These are phyloP conservation scores for Umbellularia californica DNA, from an alignment of 164 flowering plant genomes.

Conservation along the genomic window DNA sequence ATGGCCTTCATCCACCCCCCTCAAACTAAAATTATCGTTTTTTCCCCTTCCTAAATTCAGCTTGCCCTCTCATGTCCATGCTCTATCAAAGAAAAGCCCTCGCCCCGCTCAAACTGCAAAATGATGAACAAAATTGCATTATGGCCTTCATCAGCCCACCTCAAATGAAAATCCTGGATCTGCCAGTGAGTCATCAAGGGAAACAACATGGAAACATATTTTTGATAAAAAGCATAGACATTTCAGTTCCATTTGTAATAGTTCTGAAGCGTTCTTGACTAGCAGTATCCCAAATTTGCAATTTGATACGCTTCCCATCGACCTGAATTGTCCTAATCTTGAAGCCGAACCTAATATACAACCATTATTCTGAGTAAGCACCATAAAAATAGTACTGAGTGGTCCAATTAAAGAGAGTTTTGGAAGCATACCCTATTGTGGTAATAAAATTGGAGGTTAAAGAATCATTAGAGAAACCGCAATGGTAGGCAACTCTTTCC, in stretches of 20 bases:
- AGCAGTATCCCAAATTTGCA: constrained; percentile 67
- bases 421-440: constrained; percentile 44
- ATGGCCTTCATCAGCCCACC: too few relatives aligned
- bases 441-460: constrained; percentile 57
- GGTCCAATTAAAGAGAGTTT: not conserved
- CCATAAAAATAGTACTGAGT: constrained; percentile 2
- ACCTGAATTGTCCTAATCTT: constrained; percentile 57
- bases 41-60: too few relatives aligned
- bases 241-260: constrained; percentile 39
- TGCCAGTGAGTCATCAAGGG: too few relatives aligned
- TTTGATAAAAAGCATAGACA: constrained; percentile 16
- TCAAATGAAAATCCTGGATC: too few relatives aligned
- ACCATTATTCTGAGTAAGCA: constrained; percentile 9
- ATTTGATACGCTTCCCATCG: constrained; percentile 57
- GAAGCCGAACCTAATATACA: constrained; percentile 40
- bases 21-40: too few relatives aligned
- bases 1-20: too few relatives aligned
- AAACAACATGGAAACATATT: constrained; percentile 9
- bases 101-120: constrained; percentile 15
- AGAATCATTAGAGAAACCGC: constrained; percentile 60
- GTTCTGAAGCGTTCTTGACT: constrained; percentile 62
- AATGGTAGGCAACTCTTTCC: constrained; percentile 59
- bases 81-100: constrained; percentile 1
- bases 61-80: constrained; percentile 28
- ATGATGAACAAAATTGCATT: too few relatives aligned